Evolutionary conservation across 2,329 filamentous ascomycete genomes (phyloP).

Genomic region (Aureobasidium sp.): DNA sequence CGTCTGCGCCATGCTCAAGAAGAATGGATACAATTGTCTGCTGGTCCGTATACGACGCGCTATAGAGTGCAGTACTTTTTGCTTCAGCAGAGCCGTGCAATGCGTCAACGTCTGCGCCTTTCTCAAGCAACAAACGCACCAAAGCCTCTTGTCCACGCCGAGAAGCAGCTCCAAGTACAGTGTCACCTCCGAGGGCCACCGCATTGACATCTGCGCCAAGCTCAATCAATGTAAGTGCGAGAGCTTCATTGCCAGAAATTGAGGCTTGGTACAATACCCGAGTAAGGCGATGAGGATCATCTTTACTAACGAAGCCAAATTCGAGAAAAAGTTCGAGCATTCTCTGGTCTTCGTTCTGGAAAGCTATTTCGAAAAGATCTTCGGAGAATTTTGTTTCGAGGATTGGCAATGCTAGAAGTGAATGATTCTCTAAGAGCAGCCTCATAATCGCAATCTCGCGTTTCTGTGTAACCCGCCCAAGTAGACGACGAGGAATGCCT

Average conservation of each 20-base stretch:
- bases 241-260: background rate
- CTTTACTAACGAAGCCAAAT: background rate
- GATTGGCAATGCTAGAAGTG: background rate
- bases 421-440: no score
- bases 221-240: background rate
- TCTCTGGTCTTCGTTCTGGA: background rate
- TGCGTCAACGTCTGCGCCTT: background rate
- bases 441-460: no score
- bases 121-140: background rate
- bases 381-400: background rate
- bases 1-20: background rate
- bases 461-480: background rate
- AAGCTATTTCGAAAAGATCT: background rate
- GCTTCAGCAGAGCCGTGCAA: no score
- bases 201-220: background rate
- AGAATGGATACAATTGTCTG: background rate
- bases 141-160: background rate
- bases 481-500: background rate
- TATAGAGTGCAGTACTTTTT: background rate
- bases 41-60: background rate
- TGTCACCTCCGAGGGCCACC: rapidly evolving
- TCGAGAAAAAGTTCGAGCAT: background rate
- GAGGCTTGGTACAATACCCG: background rate
- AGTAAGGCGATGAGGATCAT: no score
- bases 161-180: background rate